These are phyloP conservation scores for Agaricales sp. DNA, from an alignment of 1,284 basidiomycete genomes.

Conservation along the genomic window DNA sequence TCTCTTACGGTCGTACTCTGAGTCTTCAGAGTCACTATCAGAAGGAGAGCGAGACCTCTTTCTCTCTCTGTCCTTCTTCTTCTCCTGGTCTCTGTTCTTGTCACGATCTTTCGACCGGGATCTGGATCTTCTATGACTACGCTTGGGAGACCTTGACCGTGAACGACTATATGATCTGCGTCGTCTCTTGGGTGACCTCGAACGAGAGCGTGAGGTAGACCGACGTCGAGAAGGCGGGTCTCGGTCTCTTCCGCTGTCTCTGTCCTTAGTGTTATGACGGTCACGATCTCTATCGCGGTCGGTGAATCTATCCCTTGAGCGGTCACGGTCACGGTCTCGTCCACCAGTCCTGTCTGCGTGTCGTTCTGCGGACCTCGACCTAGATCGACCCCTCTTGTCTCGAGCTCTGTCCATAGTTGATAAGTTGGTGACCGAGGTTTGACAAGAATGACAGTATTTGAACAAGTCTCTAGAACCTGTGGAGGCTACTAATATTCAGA, in stretches of 20 bases:
- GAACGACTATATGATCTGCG: neutral
- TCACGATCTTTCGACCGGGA: conserved; percentile 24
- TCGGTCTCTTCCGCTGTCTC: neutral
- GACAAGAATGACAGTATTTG: no score
- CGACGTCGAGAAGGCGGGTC: neutral
- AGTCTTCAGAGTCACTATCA: conserved; percentile 9
- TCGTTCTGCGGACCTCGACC: no score
- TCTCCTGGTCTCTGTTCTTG: conserved; percentile 23
- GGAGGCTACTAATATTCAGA: no score
- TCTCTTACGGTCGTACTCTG: conserved; percentile 21
- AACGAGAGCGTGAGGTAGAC: neutral
- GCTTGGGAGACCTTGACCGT: neutral
- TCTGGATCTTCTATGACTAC: conserved; percentile 13
- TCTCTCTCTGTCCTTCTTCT: conserved; percentile 36
- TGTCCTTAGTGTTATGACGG: neutral
- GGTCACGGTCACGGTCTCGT: neutral
- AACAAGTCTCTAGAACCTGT: no score
- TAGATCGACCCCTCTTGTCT: no score
- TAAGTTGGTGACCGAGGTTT: no score
- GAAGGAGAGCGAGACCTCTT: neutral
- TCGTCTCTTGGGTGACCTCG: neutral
- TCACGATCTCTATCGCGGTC: neutral
- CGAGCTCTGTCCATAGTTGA: no score
- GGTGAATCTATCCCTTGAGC: neutral
- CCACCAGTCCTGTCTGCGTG: no score